phyloP scores from a whole-genome alignment of 345 rosid species.

The Eucalyptus rudis region DNA sequence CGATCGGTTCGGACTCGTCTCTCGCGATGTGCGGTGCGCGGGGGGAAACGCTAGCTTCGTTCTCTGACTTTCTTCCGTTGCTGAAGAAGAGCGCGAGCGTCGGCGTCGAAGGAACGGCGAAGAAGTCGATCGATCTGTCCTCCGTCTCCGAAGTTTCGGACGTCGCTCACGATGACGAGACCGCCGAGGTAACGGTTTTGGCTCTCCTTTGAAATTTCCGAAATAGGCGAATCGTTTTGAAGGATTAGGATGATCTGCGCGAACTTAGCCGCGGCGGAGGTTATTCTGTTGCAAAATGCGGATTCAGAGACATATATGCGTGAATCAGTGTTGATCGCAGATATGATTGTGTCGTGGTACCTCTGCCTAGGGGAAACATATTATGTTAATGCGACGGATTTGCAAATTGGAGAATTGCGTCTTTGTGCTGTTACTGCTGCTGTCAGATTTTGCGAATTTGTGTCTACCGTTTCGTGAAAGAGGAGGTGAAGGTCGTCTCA shows the following conservation, averaged over 20 bases:
- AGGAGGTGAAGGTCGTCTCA: not conserved
- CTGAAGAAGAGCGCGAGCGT: not conserved
- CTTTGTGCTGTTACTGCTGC: not conserved
- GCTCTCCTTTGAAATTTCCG: not conserved
- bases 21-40: not conserved
- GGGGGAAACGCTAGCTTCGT: not conserved
- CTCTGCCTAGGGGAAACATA: not conserved
- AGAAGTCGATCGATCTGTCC: slow-evolving; percentile 2
- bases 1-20: not conserved
- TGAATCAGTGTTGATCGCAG: not conserved
- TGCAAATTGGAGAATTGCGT: not conserved
- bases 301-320: not conserved
- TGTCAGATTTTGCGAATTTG: not conserved
- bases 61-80: not conserved
- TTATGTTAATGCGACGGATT: not conserved
- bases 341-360: not conserved
- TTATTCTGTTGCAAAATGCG: not conserved
- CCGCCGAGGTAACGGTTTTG: slow-evolving; percentile 1
- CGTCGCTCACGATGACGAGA: not conserved
- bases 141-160: not conserved
- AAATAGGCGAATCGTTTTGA: not conserved
- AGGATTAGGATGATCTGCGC: not conserved
- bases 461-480: not conserved
- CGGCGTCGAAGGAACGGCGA: not conserved
- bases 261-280: not conserved